Percentiles rank a stretch among this genome's conserved stretches.
These are phyloP conservation scores for Rheum nobile DNA, from an alignment of 148 eudicot genomes.

Conservation along the genomic window DNA sequence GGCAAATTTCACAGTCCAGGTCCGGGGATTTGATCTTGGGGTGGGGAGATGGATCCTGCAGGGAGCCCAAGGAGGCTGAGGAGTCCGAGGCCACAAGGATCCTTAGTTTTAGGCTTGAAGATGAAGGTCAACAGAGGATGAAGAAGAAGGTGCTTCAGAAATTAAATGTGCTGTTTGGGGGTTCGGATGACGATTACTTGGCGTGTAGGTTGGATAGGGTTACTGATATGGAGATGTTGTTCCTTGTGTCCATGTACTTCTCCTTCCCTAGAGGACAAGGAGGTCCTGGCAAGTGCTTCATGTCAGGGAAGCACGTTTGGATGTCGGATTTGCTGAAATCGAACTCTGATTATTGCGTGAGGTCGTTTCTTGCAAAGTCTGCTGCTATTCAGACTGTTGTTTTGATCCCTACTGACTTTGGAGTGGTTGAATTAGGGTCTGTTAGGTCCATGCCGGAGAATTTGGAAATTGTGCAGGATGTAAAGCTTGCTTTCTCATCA, in stretches of 20 bases:
- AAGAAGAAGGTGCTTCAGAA: conserved; percentile 78
- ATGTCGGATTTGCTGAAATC: conserved; percentile 43
- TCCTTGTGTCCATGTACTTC: conserved; percentile 81
- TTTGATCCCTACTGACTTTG: conserved; percentile 76
- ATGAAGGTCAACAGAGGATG: conserved; percentile 70
- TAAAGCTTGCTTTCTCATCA: conserved; percentile 38
- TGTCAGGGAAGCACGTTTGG: conserved; percentile 64
- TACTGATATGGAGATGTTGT: conserved; percentile 90
- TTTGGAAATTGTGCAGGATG: conserved; percentile 35
- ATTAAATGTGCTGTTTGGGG: conserved; percentile 56
- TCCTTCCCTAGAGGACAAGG: conserved; percentile 66
- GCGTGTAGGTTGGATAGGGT: conserved; percentile 79
- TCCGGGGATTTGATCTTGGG: conserved; percentile 61
- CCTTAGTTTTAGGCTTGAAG: conserved; percentile 38
- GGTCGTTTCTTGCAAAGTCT: conserved; percentile 64
- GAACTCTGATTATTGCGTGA: conserved; percentile 49
- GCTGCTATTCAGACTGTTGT: conserved; percentile 76
- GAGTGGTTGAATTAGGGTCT: conserved; percentile 86
- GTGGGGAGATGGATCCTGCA: conserved; percentile 96
- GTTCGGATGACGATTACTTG: conserved; percentile 71
- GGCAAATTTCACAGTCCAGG: conserved; percentile 70
- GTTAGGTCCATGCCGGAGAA: conserved; percentile 50
- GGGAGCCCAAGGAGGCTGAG: conserved; percentile 74
- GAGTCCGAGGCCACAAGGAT: conserved; percentile 40
- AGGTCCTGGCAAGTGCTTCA: conserved; percentile 70